Evolutionary conservation across 2,329 filamentous ascomycete species (phyloP), one percentile per base, ranked within the genome.

Genomic region (Myotisia sp.): DNA sequence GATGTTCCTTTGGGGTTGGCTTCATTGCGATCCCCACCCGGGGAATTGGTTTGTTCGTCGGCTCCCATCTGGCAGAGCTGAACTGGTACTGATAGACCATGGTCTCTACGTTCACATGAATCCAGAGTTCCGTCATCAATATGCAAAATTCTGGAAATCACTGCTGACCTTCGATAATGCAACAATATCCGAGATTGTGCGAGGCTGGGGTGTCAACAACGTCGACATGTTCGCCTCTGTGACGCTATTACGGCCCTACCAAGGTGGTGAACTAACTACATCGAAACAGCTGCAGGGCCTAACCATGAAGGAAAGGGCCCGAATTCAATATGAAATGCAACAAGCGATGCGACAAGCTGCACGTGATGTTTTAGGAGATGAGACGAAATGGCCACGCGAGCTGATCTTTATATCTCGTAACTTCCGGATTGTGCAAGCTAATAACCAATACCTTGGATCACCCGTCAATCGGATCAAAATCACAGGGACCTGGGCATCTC

Each of bases 31-130:
- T 54, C 90, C 90, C 6, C 90, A 98, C 52, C 90, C 90, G 1
- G 87, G 87, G 18, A 98, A 98, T 60, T 90, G 95, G 55, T 93
- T 98, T 61, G 79, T 95, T 51, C 79, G 90, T 6, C 78, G 90
- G 6, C 67, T 83, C 10, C 80, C 85, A 1, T 76, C 69, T 27
- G 87, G 87, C n/a, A 70, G 74, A 27, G 70, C 87, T 1, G 85
- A 98, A 61, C 70, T 98, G 19, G 87, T 95, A 1, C 75, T 98
- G 22, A 93, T 98, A 52, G 90, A 98, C 57, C 90, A 98, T 57
- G 90, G 90, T 0, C 73, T 98, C 4, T 98, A 98, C 61, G 83
- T 95, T 37, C 79, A 82, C 56, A 90, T 95, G 81, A 67, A 73
- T 16, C 77, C 80, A 1, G 64, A 73, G 39, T 93, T 95, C 62